These are phyloP conservation scores for Recurvomyces mirabilis DNA, from an alignment of 495 filamentous ascomycete species.

Conservation along the genomic window DNA sequence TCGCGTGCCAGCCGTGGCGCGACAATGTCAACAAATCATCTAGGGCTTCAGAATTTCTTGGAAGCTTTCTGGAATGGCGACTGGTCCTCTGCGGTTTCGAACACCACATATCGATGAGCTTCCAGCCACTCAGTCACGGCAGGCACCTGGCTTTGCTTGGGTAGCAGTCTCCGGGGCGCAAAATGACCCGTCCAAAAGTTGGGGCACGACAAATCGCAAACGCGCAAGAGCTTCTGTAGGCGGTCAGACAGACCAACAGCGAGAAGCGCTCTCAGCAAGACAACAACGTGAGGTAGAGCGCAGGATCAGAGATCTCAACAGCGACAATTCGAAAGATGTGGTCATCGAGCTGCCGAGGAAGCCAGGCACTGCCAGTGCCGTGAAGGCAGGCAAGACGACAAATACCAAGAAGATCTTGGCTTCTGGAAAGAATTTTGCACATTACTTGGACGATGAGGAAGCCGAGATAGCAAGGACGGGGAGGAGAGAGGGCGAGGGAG, in stretches of 20 bases:
- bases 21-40: too few relatives aligned
- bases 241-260: slow-evolving; percentile 19
- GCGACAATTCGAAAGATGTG: slow-evolving; percentile 63
- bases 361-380: slow-evolving; percentile 30
- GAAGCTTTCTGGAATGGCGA: slow-evolving; percentile 11
- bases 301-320: slow-evolving; percentile 68
- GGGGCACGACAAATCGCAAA: slow-evolving; percentile 49
- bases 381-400: slow-evolving; percentile 45
- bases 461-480: slow-evolving; percentile 43
- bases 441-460: slow-evolving; percentile 83
- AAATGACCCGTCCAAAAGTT: slow-evolving; percentile 42
- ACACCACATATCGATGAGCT: slow-evolving; percentile 67
- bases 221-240: slow-evolving; percentile 34
- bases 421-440: slow-evolving; percentile 82
- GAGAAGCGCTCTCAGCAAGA: slow-evolving; percentile 54
- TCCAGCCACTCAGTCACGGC: slow-evolving; percentile 51
- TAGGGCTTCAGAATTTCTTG: too few relatives aligned
- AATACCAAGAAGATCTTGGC: slow-evolving; percentile 84
- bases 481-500: slow-evolving; percentile 12
- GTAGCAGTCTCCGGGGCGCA: slow-evolving; percentile 59
- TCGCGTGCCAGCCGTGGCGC: too few relatives aligned
- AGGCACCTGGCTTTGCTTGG: slow-evolving; percentile 78
- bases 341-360: slow-evolving; percentile 53
- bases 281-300: slow-evolving; percentile 67
- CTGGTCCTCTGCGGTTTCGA: slow-evolving; percentile 18